phyloP scores from a whole-genome alignment of 2,329 filamentous ascomycete species.

The Penicillium sclerotigenum region DNA sequence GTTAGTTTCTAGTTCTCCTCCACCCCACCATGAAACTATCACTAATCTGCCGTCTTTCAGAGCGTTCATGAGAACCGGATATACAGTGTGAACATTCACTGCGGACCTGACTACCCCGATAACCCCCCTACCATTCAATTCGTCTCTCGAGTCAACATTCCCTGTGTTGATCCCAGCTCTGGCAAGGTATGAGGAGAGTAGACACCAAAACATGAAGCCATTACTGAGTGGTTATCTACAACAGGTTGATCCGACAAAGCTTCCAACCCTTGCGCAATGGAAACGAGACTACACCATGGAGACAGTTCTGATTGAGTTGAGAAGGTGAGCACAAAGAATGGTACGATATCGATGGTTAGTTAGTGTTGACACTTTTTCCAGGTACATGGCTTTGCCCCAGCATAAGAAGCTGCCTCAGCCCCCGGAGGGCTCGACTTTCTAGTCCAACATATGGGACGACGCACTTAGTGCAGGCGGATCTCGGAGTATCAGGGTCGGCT shows the following conservation, averaged over 20 bases:
- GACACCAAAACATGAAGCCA: neutral
- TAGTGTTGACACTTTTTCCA: conserved; percentile 44
- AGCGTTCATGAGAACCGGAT: conserved; percentile 98
- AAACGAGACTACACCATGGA: conserved; percentile 94
- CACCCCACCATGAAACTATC: conserved; percentile 1
- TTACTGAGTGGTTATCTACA: conserved; percentile 8
- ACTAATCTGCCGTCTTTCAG: conserved; percentile 45
- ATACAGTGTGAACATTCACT: conserved; percentile 97
- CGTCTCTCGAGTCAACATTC: conserved; percentile 92
- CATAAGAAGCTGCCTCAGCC: conserved; percentile 97
- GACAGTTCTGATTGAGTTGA: conserved; percentile 80
- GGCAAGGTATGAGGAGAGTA: conserved; percentile 59
- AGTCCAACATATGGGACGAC: conserved; percentile 17
- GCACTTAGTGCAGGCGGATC: conserved; percentile 22
- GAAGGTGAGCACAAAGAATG: conserved; percentile 55
- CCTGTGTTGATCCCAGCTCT: conserved; percentile 77
- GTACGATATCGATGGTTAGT: neutral
- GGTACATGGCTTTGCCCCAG: conserved; percentile 86
- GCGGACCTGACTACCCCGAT: conserved; percentile 84
- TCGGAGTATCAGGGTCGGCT: conserved; percentile 32
- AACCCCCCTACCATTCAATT: conserved; percentile 86
- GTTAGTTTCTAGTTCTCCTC: conserved; percentile 53
- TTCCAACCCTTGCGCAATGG: conserved; percentile 86
- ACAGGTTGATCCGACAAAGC: conserved; percentile 75
- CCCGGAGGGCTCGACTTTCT: conserved; percentile 72